phyloP scores from a whole-genome alignment of 176 grass and related monocot genomes.

The Paspalum notatum region DNA sequence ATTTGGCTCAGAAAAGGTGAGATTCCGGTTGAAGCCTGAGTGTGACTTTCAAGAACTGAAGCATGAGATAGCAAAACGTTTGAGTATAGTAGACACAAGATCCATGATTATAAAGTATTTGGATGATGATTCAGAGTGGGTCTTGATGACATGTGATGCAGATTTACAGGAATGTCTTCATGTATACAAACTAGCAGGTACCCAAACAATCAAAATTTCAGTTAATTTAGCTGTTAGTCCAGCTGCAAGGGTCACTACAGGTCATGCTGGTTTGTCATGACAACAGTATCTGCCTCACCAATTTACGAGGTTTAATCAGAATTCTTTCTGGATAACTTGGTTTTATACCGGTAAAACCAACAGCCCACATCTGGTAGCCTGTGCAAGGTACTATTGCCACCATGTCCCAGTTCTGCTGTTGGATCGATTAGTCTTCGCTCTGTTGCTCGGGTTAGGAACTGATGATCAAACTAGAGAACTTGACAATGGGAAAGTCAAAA shows the following conservation, averaged over 20 bases:
- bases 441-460: constrained; percentile 41
- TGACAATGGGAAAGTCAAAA: constrained; percentile 33
- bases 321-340: constrained; percentile 17
- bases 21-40: constrained; percentile 71
- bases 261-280: constrained; percentile 51
- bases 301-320: constrained; percentile 33
- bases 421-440: constrained; percentile 43
- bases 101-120: constrained; percentile 80
- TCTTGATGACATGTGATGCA: constrained; percentile 90
- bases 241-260: constrained; percentile 34
- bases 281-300: constrained; percentile 25
- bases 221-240: constrained; percentile 49
- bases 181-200: constrained; percentile 73
- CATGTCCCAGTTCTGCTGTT: constrained; percentile 30
- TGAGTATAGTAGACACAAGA: constrained; percentile 56
- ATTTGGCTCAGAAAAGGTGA: constrained; percentile 79
- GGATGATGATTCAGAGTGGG: constrained; percentile 96
- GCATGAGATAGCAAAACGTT: constrained; percentile 74
- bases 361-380: constrained; percentile 10
- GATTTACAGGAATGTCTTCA: constrained; percentile 94
- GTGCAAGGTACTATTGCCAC: constrained; percentile 34
- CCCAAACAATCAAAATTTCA: constrained; percentile 85
- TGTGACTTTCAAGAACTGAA: constrained; percentile 73
- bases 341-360: constrained; percentile 28
- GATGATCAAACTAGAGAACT: constrained; percentile 42